phyloP scores from a whole-genome alignment of 768 basidiomycete genomes.

The Astraeus odoratus region DNA sequence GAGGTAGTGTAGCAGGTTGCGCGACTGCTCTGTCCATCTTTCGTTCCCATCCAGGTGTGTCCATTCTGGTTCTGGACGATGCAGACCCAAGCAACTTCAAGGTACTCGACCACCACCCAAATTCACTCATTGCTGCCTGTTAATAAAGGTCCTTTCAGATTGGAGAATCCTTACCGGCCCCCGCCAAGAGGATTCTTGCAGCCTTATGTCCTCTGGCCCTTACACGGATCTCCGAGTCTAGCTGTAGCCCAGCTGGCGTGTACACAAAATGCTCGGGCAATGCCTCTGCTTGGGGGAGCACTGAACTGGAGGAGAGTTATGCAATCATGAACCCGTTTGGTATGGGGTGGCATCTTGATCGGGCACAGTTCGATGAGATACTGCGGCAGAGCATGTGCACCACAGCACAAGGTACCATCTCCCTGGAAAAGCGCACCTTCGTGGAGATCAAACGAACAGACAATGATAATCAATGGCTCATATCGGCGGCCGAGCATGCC shows the following conservation, averaged over 20 bases:
- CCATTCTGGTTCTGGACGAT: conserved; percentile 28
- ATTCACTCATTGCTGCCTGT: background rate
- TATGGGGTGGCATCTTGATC: conserved; percentile 28
- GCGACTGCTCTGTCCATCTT: conserved; percentile 18
- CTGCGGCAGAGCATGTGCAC: conserved; percentile 16
- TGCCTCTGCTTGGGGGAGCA: conserved; percentile 26
- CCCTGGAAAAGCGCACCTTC: conserved; percentile 8
- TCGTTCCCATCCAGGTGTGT: conserved; percentile 10
- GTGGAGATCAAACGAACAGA: conserved; percentile 5
- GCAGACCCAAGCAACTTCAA: conserved; percentile 25
- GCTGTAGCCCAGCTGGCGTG: conserved; percentile 5
- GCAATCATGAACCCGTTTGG: conserved; percentile 31
- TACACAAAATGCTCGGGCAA: conserved; percentile 27
- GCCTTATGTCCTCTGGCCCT: conserved; percentile 4
- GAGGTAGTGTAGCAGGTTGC: conserved; percentile 18
- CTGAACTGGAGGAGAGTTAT: conserved; percentile 23
- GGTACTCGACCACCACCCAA: conserved; percentile 12
- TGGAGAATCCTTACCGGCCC: conserved; percentile 31
- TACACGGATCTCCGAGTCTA: conserved; percentile 7
- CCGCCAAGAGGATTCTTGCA: conserved; percentile 14
- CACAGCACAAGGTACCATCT: background rate
- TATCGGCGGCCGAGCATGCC: background rate
- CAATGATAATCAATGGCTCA: background rate
- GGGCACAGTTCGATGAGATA: conserved; percentile 27
- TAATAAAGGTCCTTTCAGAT: too few species aligned